Conservation (phyloP, 257 asterid genomes). For the Coffea eugenioides region DNA sequence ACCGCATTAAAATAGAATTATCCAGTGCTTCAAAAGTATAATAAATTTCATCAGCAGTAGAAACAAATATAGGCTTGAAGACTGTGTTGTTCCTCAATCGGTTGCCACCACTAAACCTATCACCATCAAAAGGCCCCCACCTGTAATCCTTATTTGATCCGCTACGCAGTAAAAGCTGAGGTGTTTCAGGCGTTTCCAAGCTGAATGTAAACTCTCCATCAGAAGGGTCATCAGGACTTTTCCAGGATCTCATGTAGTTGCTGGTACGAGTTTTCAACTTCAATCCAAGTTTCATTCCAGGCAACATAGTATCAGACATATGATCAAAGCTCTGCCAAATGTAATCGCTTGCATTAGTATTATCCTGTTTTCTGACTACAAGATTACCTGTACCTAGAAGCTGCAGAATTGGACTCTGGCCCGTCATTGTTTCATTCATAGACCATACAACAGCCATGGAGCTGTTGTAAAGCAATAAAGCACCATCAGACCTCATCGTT, state of each 20-base stretch:
- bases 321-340: slow-evolving; percentile 48
- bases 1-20: slow-evolving; percentile 20
- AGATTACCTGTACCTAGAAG: slow-evolving; percentile 24
- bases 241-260: slow-evolving; percentile 46
- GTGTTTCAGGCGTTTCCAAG: slow-evolving; percentile 29
- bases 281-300: slow-evolving; percentile 61
- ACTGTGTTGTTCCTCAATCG: slow-evolving; percentile 20
- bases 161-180: slow-evolving; percentile 29
- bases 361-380: background rate
- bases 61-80: slow-evolving; percentile 19
- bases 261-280: slow-evolving; percentile 16
- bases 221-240: slow-evolving; percentile 28
- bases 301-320: slow-evolving; percentile 45
- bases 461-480: slow-evolving; percentile 2
- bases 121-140: slow-evolving; percentile 54
- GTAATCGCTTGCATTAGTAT: slow-evolving; percentile 7
- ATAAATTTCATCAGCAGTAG: slow-evolving; percentile 20
- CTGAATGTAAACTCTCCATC: slow-evolving; percentile 35
- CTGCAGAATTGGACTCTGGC: slow-evolving; percentile 4
- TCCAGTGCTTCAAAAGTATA: slow-evolving; percentile 29
- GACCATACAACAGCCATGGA: slow-evolving; percentile 16
- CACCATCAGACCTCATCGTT: slow-evolving; percentile 12
- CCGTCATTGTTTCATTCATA: background rate
- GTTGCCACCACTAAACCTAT: slow-evolving; percentile 28
- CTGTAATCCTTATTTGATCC: slow-evolving; percentile 17